Conservation (phyloP, 192 early-diverging fungal genomes). For the Funneliformis geosporum region DNA sequence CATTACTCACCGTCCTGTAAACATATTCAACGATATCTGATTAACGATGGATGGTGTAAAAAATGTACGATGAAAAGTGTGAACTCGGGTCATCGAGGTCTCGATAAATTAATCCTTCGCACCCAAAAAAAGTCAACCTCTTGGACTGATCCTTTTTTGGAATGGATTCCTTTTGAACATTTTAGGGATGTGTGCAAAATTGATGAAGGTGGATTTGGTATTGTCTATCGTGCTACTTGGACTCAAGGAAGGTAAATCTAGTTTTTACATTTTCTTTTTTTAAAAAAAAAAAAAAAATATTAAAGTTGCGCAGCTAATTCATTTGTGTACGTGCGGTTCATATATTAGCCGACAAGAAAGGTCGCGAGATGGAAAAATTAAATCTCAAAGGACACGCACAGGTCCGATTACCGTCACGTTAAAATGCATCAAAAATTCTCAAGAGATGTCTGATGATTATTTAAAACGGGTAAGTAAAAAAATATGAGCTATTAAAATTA, state of each 20-base stretch:
- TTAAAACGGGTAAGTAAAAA: not conserved
- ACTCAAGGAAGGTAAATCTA: conserved; percentile 1
- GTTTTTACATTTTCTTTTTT: too few relatives aligned
- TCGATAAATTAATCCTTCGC: conserved; percentile 13
- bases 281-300: too few relatives aligned
- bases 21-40: not conserved
- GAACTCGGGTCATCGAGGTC: not conserved
- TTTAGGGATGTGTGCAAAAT: not conserved
- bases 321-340: too few relatives aligned
- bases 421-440: conserved; percentile 28
- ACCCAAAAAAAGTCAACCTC: conserved; percentile 7
- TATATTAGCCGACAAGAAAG: not conserved
- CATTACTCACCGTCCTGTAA: not conserved
- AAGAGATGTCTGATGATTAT: not conserved
- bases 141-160: conserved; percentile 17
- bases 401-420: not conserved
- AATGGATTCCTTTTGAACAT: conserved; percentile 21
- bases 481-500: too few relatives aligned
- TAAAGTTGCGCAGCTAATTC: too few relatives aligned
- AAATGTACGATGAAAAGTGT: conserved; percentile 17
- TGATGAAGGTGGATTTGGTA: not conserved
- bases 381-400: not conserved
- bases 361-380: not conserved
- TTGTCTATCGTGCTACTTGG: conserved; percentile 14
- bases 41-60: conserved; percentile 10